Evolutionary conservation across 2,329 filamentous ascomycete species (phyloP).

Genomic region (Ambrosiella cleistominuta): DNA sequence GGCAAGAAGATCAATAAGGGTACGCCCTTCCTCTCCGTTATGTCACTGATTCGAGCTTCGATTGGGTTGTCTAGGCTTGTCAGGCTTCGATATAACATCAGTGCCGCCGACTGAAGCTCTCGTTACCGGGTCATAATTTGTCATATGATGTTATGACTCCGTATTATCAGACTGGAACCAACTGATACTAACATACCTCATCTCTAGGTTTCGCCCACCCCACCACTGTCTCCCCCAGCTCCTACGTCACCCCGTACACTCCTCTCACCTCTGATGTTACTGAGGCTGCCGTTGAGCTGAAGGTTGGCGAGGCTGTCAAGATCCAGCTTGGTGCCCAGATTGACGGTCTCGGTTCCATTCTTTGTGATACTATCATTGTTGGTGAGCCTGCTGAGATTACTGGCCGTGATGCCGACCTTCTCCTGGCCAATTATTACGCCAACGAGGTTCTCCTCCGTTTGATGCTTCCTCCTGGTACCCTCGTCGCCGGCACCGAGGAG

Average conservation of each 20-base stretch:
- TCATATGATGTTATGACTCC: neutral
- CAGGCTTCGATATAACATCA: neutral
- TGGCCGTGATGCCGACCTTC: conserved; percentile 67
- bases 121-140: neutral
- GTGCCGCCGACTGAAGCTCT: neutral
- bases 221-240: conserved; percentile 83
- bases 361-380: conserved; percentile 81
- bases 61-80: neutral
- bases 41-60: neutral
- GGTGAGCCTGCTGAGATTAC: conserved; percentile 46
- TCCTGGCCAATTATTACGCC: conserved; percentile 83
- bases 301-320: conserved; percentile 79
- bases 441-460: conserved; percentile 87
- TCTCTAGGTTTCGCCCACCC: conserved; percentile 68
- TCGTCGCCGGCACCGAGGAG: conserved; percentile 72
- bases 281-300: conserved; percentile 64
- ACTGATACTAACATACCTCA: conserved; percentile 3
- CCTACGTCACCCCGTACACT: conserved; percentile 92
- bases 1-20: conserved; percentile 95
- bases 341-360: conserved; percentile 88
- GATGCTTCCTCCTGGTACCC: conserved; percentile 76
- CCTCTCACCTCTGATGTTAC: conserved; percentile 71
- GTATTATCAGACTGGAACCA: neutral
- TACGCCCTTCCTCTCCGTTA: conserved; percentile 19
- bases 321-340: conserved; percentile 99